Evolutionary conservation across 2,329 filamentous ascomycete genomes (phyloP), one percentile per base, ranked within the genome.

Genomic region (Scedosporium apiospermum): DNA sequence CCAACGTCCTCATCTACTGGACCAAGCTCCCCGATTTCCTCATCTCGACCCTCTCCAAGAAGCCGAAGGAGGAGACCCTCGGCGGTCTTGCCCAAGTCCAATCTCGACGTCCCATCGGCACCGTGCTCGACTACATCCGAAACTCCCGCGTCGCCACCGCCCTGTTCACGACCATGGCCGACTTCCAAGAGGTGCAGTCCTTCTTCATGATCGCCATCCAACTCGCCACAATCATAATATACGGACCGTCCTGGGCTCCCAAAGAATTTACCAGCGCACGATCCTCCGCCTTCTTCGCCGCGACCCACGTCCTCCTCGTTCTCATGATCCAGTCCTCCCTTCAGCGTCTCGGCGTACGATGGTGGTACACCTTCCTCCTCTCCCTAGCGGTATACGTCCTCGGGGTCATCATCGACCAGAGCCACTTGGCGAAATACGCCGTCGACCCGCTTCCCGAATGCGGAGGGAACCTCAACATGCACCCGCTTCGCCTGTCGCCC

Each of bases 171-270:
- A 10, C 62, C 16, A 44, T 64, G 38, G 21, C 63, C 3, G 63
- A 64, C 41, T 63, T 64, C 30, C 69, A 71, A 41, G 69, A 71
- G 49, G 63, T 68, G 0, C 68, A 70, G 57, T 63, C 64, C 9
- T 70, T 66, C 53, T 68, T 70, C 60, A 64, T 68, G 5, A 61
- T 63, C 4, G 65, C 68, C 6, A 65, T 69, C 23, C 67, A 70
- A 49, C 42, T 68, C 26, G 67, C 68, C 12, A 68, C 67, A 1
- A 59, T 70, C 10, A 58, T 65, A 38, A 65, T 63, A 44, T 66
- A 65, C 53, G 60, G 62, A 7, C 55, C 65, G 44, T 64, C 62
- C 21, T 63, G 65, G 51, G 55, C 63, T 6, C 38, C 62, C 2
- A 60, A 65, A 5, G 63, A 65, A 34, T 44, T 64, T 21, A 61